A percentile compares a stretch with the other conserved stretches of the same genome.
Evolutionary conservation across 2,329 filamentous ascomycete species (phyloP).

Genomic region (Lachnellula cervina): DNA sequence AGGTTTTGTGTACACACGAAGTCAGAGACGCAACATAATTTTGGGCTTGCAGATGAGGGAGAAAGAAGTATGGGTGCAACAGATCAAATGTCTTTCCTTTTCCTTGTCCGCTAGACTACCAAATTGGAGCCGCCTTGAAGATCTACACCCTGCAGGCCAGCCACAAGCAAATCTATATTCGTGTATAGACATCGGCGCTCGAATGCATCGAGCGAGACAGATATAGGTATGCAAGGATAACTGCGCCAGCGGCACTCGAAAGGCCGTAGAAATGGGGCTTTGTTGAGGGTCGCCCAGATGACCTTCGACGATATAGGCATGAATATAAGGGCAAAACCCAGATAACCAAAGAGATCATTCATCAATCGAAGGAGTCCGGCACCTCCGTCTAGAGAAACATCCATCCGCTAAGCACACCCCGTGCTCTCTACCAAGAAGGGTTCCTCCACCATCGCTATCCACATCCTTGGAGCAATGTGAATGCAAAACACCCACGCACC

Average conservation of each 20-base stretch:
- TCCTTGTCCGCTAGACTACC: constrained; percentile 22
- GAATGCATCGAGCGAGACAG: constrained; percentile 12
- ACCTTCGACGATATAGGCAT: constrained; percentile 22
- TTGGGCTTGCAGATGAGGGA: constrained; percentile 13
- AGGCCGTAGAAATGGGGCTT: constrained; percentile 22
- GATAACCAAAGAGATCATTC: constrained; percentile 26
- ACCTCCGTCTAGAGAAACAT: constrained; percentile 25
- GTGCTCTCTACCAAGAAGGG: constrained; percentile 19
- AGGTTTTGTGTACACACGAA: constrained; percentile 16
- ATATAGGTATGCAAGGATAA: constrained; percentile 25
- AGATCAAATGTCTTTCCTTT: constrained; percentile 30
- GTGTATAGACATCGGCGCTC: constrained; percentile 10
- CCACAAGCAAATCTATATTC: constrained; percentile 28
- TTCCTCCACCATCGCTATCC: constrained; percentile 14
- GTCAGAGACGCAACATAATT: constrained; percentile 4
- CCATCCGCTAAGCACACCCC: constrained; percentile 27
- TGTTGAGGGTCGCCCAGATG: constrained; percentile 23
- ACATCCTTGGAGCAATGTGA: constrained; percentile 19
- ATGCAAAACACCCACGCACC: constrained; percentile 8
- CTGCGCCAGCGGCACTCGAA: constrained; percentile 24
- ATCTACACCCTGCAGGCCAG: constrained; percentile 22
- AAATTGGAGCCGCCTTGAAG: constrained; percentile 19
- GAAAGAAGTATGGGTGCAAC: constrained; percentile 21
- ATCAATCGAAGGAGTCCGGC: constrained; percentile 25
- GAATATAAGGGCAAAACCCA: constrained; percentile 14